Evolutionary conservation across 2,329 filamentous ascomycete species (phyloP).

Genomic region (Stenocarpella maydis): DNA sequence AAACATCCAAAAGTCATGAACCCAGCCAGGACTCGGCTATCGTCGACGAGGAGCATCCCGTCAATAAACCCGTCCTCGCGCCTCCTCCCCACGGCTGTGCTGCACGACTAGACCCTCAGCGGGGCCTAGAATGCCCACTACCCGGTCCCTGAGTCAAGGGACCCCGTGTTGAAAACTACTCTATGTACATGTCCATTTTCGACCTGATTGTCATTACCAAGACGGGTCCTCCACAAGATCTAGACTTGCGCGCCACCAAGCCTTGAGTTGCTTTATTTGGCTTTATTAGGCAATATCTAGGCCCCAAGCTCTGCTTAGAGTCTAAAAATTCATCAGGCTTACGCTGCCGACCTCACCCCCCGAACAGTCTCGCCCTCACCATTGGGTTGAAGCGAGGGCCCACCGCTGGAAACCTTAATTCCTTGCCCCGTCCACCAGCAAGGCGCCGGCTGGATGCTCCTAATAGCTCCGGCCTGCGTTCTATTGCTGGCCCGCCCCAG

Average conservation of each 20-base stretch:
- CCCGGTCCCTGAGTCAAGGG: constrained; percentile 16
- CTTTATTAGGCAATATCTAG: constrained; percentile 17
- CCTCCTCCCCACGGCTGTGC: not conserved
- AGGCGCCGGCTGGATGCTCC: not conserved
- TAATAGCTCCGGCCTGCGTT: not conserved
- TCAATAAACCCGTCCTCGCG: not conserved
- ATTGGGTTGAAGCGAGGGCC: constrained; percentile 17
- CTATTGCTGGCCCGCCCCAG: not conserved
- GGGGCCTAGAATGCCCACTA: constrained; percentile 10
- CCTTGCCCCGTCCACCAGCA: not conserved
- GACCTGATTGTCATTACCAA: constrained; percentile 18
- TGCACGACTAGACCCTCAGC: not conserved
- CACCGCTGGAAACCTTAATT: constrained; percentile 19
- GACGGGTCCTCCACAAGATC: not conserved
- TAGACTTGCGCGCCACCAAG: constrained; percentile 15
- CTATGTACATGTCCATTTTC: constrained; percentile 5
- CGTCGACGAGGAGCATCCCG: not conserved
- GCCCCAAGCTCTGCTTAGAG: constrained; percentile 5
- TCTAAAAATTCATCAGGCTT: constrained; percentile 19
- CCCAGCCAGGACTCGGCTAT: not conserved
- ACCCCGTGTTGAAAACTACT: constrained; percentile 9
- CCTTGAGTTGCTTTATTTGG: constrained; percentile 22
- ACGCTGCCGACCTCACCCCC: constrained; percentile 1
- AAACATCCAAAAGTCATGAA: not conserved
- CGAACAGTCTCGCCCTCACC: constrained; percentile 9